phyloP scores from a whole-genome alignment of 2,329 filamentous ascomycete species.

The Cladorrhinum sp. region DNA sequence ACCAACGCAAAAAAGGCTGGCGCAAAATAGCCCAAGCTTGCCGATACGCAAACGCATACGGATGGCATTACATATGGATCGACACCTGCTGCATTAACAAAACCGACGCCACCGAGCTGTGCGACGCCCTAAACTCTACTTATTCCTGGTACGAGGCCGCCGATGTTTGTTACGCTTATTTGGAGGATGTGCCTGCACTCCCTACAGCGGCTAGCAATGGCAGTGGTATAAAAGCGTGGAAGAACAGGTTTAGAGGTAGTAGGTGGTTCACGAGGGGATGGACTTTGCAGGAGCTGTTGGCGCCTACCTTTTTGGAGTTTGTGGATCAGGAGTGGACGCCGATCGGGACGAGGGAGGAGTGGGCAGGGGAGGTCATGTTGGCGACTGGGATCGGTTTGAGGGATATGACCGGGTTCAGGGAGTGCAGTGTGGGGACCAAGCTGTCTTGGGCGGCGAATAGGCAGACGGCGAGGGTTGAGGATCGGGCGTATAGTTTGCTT shows the following conservation, averaged over 20 bases:
- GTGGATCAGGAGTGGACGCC: background rate
- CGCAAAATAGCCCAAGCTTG: background rate
- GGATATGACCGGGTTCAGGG: background rate
- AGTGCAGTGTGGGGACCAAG: background rate
- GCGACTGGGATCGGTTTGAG: background rate
- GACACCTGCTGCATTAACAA: background rate
- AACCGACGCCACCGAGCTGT: background rate
- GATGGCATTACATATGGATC: background rate
- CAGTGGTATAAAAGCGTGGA: too few species aligned
- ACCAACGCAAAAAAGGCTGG: background rate
- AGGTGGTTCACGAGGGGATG: background rate
- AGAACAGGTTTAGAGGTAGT: background rate
- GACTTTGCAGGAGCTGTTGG: background rate
- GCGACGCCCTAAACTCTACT: background rate
- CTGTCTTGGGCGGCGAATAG: background rate
- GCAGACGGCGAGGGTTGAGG: background rate
- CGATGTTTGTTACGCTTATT: background rate
- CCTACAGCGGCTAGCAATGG: background rate
- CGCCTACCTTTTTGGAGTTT: background rate
- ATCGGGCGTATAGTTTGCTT: constrained; percentile 1
- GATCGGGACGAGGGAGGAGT: background rate
- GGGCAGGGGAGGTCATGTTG: background rate
- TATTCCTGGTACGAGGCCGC: background rate
- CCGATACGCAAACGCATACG: background rate
- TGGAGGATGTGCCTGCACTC: background rate